A percentile compares a stretch with the other conserved stretches of the same genome.
Conservation (phyloP, 2,329 filamentous ascomycete genomes). For the Apiospora marii region DNA sequence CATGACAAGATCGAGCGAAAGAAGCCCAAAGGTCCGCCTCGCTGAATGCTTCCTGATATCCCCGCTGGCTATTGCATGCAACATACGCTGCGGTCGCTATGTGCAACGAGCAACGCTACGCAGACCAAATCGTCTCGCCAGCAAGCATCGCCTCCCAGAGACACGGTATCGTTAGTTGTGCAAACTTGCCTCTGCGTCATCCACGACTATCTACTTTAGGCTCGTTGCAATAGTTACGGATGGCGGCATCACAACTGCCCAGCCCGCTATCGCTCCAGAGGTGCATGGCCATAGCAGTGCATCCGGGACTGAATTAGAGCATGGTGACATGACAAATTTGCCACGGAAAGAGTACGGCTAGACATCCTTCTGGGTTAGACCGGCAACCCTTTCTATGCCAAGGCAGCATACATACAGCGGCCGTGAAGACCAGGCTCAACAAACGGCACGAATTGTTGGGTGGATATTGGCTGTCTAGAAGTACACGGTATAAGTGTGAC, state of each 20-base stretch:
- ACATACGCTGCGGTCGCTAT: neutral
- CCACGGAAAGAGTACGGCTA: neutral
- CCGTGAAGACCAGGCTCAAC: neutral
- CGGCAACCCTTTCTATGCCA: neutral
- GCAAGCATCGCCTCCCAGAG: neutral
- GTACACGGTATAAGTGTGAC: no score
- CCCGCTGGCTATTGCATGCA: neutral
- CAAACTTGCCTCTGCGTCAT: neutral
- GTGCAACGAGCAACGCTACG: neutral
- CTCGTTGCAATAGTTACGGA: neutral
- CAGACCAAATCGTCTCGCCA: neutral
- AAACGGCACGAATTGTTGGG: neutral
- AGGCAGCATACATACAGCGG: neutral
- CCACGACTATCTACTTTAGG: neutral
- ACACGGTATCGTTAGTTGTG: neutral
- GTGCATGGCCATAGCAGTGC: neutral
- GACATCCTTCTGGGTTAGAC: neutral
- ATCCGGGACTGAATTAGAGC: neutral
- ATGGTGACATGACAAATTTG: neutral
- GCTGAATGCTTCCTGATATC: neutral
- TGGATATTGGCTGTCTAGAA: neutral
- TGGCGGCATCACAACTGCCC: neutral
- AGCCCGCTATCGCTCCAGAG: neutral
- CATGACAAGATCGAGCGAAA: slow-evolving; percentile 55
- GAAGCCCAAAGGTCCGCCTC: slow-evolving; percentile 41